Percentiles rank a stretch among this genome's conserved stretches.
Conservation (phyloP, 495 filamentous ascomycete genomes). For the Penicillium salamii region DNA sequence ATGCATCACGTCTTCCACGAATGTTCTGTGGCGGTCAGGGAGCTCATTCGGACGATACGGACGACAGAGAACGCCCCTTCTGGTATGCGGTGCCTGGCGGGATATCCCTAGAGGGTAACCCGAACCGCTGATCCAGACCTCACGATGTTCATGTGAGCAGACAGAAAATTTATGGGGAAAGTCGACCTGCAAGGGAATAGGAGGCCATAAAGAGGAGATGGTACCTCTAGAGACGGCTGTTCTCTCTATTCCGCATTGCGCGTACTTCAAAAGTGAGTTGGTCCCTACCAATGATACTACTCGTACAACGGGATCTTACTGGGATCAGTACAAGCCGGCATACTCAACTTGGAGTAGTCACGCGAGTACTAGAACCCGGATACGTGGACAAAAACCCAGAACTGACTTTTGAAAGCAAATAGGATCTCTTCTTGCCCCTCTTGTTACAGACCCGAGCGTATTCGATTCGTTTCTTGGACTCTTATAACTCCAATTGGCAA, state of each 20-base stretch:
- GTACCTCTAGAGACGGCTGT: no score
- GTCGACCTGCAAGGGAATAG: background rate
- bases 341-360: no score
- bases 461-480: background rate
- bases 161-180: conserved; percentile 2
- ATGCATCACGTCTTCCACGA: background rate
- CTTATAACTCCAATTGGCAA: background rate
- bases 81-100: conserved; percentile 20
- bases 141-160: conserved; percentile 16
- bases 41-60: conserved; percentile 19
- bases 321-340: no score
- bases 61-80: conserved; percentile 12
- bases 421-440: conserved; percentile 23
- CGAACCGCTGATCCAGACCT: conserved; percentile 30
- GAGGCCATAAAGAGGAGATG: conserved; percentile 1
- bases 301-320: no score
- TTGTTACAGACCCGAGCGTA: conserved; percentile 1
- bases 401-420: background rate
- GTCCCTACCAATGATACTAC: no score
- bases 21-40: conserved; percentile 10
- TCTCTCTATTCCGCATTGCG: no score
- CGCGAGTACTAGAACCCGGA: no score
- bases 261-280: no score
- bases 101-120: conserved; percentile 37
- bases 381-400: background rate